Evolutionary conservation across 2,329 filamentous ascomycete species (phyloP).

Genomic region (Pseudocercospora macadamiae): DNA sequence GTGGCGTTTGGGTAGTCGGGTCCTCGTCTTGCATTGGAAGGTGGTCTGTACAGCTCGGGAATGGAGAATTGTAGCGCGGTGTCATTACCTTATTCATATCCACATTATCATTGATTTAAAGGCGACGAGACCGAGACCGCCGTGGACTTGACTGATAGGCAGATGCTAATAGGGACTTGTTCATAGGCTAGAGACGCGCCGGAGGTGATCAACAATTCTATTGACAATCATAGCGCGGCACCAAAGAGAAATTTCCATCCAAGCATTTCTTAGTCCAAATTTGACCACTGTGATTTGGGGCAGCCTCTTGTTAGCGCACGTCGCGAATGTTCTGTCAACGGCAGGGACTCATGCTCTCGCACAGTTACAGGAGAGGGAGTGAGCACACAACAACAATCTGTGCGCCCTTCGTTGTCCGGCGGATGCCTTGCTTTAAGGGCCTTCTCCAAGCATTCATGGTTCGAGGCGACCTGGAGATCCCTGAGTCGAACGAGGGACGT

Average conservation of each 20-base stretch:
- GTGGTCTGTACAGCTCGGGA: neutral
- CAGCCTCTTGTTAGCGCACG: too few species aligned
- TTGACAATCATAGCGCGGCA: neutral
- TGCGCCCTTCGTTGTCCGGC: neutral
- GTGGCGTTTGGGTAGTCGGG: constrained; percentile 9
- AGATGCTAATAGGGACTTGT: neutral
- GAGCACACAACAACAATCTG: neutral
- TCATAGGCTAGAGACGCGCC: neutral
- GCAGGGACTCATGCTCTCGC: too few species aligned
- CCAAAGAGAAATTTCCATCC: neutral
- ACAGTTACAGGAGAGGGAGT: too few species aligned
- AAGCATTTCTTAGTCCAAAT: too few species aligned
- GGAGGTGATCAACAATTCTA: too few species aligned
- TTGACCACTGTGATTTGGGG: too few species aligned
- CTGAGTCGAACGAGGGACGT: neutral
- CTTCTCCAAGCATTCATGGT: neutral
- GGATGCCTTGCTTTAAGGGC: constrained; percentile 3
- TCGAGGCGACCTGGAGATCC: neutral
- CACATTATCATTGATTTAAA: neutral
- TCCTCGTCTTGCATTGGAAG: neutral
- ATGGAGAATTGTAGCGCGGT: neutral
- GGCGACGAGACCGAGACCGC: neutral
- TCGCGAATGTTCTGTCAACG: too few species aligned
- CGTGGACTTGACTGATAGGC: neutral
- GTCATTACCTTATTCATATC: neutral